Base-by-base conservation (phyloP, 2,329 filamentous ascomycete genomes). In the Didymella lethalis region DNA sequence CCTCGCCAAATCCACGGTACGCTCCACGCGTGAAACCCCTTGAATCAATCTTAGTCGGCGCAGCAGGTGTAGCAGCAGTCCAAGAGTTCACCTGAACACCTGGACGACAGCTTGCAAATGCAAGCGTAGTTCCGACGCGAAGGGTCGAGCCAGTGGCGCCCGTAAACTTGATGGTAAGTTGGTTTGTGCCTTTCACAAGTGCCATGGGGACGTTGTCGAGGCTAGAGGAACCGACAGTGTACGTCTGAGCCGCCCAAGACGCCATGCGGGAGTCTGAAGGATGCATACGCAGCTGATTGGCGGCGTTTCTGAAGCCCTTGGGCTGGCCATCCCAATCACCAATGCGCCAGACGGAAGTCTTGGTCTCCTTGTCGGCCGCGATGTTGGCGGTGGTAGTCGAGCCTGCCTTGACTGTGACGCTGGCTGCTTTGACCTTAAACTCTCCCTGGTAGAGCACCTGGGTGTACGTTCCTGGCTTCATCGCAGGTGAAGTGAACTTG, bases 401-500 rank as follows among this genome's bases (percentile, higher is more conserved):
- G 4, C 85, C 85, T 1, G 83, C 82, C 2, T 77, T 78, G 40
- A 88, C 84, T 0, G 52, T 68, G 16, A 77, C 72, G 34, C 75
- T 78, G 25, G 78, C 75, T 2, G 80, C 79, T 4, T 83, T 84
- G 8, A 87, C 84, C 61, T 82, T 79, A 68, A 83, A 83, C 70
- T 88, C 86, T 18, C 79, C 82, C 64, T 86, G 85, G 74, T 88
- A 88, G 36, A 90, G 81, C 4, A 87, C 83, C 82, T 88, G 88
- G n/a, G 85, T 88, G 76, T 90, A 90, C 0, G 84, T 88, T 29
- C 88, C 87, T 0, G 87, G 85, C 67, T 87, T 88, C 87, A 90
- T 90, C 55, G 82, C 77, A 0, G 87, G 88, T 0, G 86, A 88
- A 2, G 82, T 88, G 75, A 88, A 90, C 12, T 78, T 78, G 10